Evolutionary conservation across 495 filamentous ascomycete species (phyloP).

Genomic region (Trypethelium eluteriae): DNA sequence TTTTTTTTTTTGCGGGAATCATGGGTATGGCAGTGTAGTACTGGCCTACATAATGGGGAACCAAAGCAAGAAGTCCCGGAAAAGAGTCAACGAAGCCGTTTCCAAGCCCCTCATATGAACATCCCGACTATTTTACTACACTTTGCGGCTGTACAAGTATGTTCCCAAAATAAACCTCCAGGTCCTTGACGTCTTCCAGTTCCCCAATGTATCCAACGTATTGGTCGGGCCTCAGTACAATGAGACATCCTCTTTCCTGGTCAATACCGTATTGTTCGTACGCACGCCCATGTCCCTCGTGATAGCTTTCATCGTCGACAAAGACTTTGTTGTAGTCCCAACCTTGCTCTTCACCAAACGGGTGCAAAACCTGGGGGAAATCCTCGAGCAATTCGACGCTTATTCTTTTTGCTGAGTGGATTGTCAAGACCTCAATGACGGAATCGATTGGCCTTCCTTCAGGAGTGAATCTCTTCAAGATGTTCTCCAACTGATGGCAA

Average conservation of each 20-base stretch:
- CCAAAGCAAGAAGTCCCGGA: too few species aligned
- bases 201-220: slow-evolving; percentile 55
- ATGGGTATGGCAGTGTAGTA: too few species aligned
- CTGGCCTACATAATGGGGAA: too few species aligned
- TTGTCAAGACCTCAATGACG: slow-evolving; percentile 52
- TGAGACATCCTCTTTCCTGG: slow-evolving; percentile 49
- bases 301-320: slow-evolving; percentile 53
- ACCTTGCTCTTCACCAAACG: slow-evolving; percentile 49
- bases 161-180: slow-evolving; percentile 19
- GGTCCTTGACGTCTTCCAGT: slow-evolving; percentile 32
- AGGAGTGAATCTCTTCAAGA: slow-evolving; percentile 42
- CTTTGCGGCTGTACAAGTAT: neutral
- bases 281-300: slow-evolving; percentile 53
- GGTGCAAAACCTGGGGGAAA: slow-evolving; percentile 51
- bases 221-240: slow-evolving; percentile 57
- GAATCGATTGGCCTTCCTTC: slow-evolving; percentile 35
- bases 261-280: slow-evolving; percentile 59
- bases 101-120: neutral
- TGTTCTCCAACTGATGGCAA: slow-evolving; percentile 34
- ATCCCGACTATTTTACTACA: neutral
- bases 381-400: slow-evolving; percentile 48
- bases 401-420: slow-evolving; percentile 48
- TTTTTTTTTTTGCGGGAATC: too few species aligned
- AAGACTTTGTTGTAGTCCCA: slow-evolving; percentile 62
- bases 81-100: neutral